Evolutionary conservation across 352 stramenopile genomes (phyloP).

Genomic region (Pythium monospermum): DNA sequence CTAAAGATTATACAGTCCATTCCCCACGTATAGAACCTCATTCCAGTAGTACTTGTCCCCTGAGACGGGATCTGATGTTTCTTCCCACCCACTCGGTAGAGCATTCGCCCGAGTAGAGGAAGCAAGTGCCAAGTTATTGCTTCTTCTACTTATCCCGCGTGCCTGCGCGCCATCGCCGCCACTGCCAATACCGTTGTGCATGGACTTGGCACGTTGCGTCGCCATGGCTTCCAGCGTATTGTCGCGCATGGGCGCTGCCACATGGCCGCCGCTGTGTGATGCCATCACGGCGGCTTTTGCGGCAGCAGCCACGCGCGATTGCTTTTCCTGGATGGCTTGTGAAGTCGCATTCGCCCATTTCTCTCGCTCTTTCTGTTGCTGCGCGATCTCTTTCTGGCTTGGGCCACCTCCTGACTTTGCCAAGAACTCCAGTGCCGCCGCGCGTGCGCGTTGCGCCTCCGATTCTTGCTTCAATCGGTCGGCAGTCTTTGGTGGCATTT

Average conservation of each 20-base stretch:
- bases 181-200: slow-evolving; percentile 17
- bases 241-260: slow-evolving; percentile 33
- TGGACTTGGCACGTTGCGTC: slow-evolving; percentile 32
- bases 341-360: slow-evolving; percentile 48
- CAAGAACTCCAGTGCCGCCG: slow-evolving; percentile 57
- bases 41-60: slow-evolving; percentile 81
- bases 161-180: neutral
- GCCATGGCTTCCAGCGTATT: slow-evolving; percentile 75
- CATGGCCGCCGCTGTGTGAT: too few species aligned
- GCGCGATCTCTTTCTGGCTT: slow-evolving; percentile 54
- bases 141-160: neutral
- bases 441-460: slow-evolving; percentile 54
- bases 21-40: slow-evolving; percentile 33
- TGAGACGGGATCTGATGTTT: slow-evolving; percentile 37
- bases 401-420: slow-evolving; percentile 55
- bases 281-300: neutral
- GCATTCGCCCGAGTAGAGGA: too few species aligned
- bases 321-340: slow-evolving; percentile 32
- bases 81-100: slow-evolving; percentile 49
- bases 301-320: slow-evolving; percentile 31
- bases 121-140: too few species aligned
- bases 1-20: neutral
- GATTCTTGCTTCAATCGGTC: slow-evolving; percentile 59
- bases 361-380: slow-evolving; percentile 52
- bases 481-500: slow-evolving; percentile 20